phyloP scores from a whole-genome alignment of 2,329 filamentous ascomycete genomes.

The Atkinsonella hypoxylon region DNA sequence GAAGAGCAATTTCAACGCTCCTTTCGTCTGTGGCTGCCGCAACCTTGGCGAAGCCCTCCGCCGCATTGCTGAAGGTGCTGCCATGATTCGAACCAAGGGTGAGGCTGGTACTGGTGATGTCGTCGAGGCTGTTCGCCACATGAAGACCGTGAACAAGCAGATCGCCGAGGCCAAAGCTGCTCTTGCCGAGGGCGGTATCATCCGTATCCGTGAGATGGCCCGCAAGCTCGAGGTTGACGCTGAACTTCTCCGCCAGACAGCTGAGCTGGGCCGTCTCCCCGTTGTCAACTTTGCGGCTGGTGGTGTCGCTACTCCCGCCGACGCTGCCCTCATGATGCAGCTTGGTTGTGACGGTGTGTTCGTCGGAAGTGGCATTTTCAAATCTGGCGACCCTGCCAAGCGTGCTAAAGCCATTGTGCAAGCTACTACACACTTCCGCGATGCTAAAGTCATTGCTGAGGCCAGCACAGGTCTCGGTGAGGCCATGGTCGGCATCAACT shows the following conservation, averaged over 20 bases:
- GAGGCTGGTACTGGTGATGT: constrained; percentile 96
- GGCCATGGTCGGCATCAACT: constrained; percentile 95
- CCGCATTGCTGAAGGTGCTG: constrained; percentile 82
- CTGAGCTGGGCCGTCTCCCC: constrained; percentile 74
- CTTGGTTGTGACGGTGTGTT: constrained; percentile 96
- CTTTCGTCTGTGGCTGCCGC: constrained; percentile 93
- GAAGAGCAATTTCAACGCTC: constrained; percentile 70
- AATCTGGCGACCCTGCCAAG: constrained; percentile 82
- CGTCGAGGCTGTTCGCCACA: constrained; percentile 91
- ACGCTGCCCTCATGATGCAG: constrained; percentile 97
- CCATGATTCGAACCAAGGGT: constrained; percentile 98
- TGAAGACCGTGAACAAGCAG: constrained; percentile 77
- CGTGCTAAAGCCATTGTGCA: constrained; percentile 89
- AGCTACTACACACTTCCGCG: constrained; percentile 81
- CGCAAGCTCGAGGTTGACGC: constrained; percentile 72
- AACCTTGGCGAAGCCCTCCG: constrained; percentile 89
- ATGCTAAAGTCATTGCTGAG: constrained; percentile 75
- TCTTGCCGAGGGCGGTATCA: constrained; percentile 41
- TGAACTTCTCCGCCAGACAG: constrained; percentile 72
- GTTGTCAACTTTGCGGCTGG: constrained; percentile 98
- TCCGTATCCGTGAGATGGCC: constrained; percentile 56
- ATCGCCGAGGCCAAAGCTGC: constrained; percentile 72
- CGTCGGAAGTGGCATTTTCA: constrained; percentile 95
- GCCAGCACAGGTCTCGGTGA: constrained; percentile 85
- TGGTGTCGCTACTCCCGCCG: constrained; percentile 97